Evolutionary conservation across 2,329 filamentous ascomycete genomes (phyloP).

Genomic region (Phialocephala subalpina): DNA sequence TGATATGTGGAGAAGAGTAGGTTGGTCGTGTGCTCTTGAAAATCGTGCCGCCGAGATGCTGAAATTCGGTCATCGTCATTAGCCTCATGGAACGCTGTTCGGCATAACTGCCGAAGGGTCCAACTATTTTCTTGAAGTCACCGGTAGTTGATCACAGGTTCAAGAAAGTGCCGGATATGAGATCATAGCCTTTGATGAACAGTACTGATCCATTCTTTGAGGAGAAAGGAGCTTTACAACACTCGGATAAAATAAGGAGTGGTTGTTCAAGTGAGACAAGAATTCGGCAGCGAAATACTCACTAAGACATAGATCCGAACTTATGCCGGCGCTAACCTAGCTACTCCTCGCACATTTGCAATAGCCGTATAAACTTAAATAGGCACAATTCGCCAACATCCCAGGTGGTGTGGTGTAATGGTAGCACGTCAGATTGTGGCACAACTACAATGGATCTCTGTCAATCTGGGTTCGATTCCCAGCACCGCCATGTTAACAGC

Average conservation of each 20-base stretch:
- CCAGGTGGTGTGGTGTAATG: constrained; percentile 40
- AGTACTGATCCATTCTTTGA: neutral
- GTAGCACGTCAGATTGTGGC: constrained; percentile 46
- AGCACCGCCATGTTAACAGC: constrained; percentile 40
- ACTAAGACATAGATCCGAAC: too few relatives aligned
- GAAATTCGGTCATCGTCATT: neutral
- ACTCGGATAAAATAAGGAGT: neutral
- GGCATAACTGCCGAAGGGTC: neutral
- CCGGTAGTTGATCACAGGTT: neutral
- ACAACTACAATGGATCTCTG: constrained; percentile 38
- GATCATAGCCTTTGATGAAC: neutral
- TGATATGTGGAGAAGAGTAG: neutral
- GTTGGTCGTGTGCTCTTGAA: neutral
- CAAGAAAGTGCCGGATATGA: neutral
- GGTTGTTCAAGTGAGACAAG: too few relatives aligned
- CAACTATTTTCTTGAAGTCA: neutral
- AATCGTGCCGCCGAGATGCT: constrained; percentile 1
- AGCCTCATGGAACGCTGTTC: neutral
- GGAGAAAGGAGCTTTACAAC: neutral
- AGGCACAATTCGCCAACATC: too few relatives aligned
- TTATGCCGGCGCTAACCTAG: too few relatives aligned
- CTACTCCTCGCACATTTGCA: too few relatives aligned
- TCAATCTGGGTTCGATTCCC: constrained; percentile 48
- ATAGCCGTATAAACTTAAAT: too few relatives aligned
- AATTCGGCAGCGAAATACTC: too few relatives aligned